Evolutionary conservation across 352 stramenopile genomes (phyloP).

Genomic region (Aphanomyces stellatus): DNA sequence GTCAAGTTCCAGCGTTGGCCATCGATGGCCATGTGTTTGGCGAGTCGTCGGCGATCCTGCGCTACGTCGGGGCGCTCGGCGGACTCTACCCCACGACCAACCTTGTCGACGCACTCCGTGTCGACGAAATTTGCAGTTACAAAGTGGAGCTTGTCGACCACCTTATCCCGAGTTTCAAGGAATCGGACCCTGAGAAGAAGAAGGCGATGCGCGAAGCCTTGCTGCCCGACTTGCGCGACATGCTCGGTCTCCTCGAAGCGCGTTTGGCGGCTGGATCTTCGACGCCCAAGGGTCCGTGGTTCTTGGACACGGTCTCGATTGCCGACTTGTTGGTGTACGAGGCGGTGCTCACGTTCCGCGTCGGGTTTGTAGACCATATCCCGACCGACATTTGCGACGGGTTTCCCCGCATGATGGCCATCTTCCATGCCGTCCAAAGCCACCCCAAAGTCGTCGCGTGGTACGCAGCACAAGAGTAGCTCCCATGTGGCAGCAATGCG

Average conservation of each 20-base stretch:
- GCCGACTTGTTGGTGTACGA: not conserved
- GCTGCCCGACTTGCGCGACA: not conserved
- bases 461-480: conserved; percentile 21
- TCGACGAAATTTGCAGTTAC: conserved; percentile 34
- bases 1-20: conserved; percentile 37
- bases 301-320: not conserved
- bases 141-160: conserved; percentile 27
- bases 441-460: conserved; percentile 39
- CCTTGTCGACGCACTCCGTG: conserved; percentile 23
- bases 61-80: conserved; percentile 43
- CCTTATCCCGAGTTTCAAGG: conserved; percentile 8
- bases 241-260: not conserved
- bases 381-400: conserved; percentile 11
- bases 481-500: too few species aligned
- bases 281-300: not conserved
- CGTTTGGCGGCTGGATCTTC: not conserved
- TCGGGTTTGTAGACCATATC: not conserved
- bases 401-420: conserved; percentile 27
- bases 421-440: conserved; percentile 26
- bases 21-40: conserved; percentile 31
- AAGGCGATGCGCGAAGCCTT: not conserved
- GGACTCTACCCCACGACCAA: conserved; percentile 36
- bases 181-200: conserved; percentile 19
- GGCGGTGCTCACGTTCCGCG: not conserved
- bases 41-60: conserved; percentile 49